A percentile compares a stretch with the other conserved stretches of the same genome.
Conservation (phyloP, 2,329 filamentous ascomycete genomes). For the Neofusicoccum sp. region DNA sequence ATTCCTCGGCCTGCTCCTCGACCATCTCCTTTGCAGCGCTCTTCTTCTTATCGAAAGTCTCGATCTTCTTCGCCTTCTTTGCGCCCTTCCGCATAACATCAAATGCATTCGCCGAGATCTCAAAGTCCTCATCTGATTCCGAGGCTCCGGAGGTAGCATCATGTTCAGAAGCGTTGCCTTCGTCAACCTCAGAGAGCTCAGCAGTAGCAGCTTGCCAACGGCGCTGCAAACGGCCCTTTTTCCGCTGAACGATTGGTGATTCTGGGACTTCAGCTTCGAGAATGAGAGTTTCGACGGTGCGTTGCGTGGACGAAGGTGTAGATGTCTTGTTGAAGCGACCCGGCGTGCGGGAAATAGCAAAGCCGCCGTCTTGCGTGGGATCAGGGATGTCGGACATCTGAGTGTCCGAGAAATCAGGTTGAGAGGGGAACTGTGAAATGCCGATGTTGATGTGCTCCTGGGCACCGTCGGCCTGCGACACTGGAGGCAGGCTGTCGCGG, state of each 20-base stretch:
- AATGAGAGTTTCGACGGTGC: conserved; percentile 69
- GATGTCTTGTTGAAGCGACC: conserved; percentile 61
- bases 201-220: conserved; percentile 38
- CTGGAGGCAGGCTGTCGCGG: conserved; percentile 54
- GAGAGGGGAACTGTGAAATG: conserved; percentile 29
- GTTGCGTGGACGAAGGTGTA: conserved; percentile 40
- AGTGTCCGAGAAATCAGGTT: conserved; percentile 44
- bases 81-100: conserved; percentile 66
- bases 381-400: conserved; percentile 70
- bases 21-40: conserved; percentile 82
- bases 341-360: conserved; percentile 67
- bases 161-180: conserved; percentile 33
- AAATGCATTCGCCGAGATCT: conserved; percentile 58
- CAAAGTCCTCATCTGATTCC: conserved; percentile 32
- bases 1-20: conserved; percentile 93
- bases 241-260: conserved; percentile 62
- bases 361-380: conserved; percentile 77
- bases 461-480: conserved; percentile 22
- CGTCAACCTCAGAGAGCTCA: conserved; percentile 46
- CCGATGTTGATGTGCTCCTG: conserved; percentile 35
- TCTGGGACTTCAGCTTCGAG: conserved; percentile 49
- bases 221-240: conserved; percentile 58
- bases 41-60: conserved; percentile 75
- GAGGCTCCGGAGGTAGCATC: conserved; percentile 23
- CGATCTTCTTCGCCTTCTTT: conserved; percentile 45